phyloP scores from a whole-genome alignment of 2,329 filamentous ascomycete species.

The Elsinoe ampelina region DNA sequence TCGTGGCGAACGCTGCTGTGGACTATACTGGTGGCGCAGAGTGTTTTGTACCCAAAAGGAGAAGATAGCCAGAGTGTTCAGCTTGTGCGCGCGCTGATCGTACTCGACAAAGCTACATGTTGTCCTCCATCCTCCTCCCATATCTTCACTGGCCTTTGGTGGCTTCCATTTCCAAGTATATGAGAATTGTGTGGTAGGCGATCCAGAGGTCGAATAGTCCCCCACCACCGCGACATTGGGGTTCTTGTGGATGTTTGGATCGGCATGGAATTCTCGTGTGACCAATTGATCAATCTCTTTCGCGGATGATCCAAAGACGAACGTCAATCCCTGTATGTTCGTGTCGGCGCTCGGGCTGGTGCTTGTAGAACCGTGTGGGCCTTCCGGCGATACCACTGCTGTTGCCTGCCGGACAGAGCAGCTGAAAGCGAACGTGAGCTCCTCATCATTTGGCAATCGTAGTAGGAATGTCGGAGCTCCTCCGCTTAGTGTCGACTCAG shows the following conservation, averaged over 20 bases:
- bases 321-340: constrained; percentile 78
- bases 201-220: constrained; percentile 78
- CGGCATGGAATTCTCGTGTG: constrained; percentile 89
- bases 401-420: constrained; percentile 59
- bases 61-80: constrained; percentile 84
- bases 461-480: constrained; percentile 65
- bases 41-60: constrained; percentile 82
- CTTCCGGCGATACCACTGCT: constrained; percentile 36
- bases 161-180: constrained; percentile 98
- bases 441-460: constrained; percentile 81
- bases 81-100: constrained; percentile 78
- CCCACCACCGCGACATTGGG: constrained; percentile 92
- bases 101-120: constrained; percentile 97
- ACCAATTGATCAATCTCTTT: constrained; percentile 89
- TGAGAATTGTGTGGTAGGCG: constrained; percentile 73
- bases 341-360: constrained; percentile 54
- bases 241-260: constrained; percentile 96
- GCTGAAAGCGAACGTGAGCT: constrained; percentile 85
- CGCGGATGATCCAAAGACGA: constrained; percentile 75
- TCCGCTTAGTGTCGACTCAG: constrained; percentile 45
- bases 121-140: constrained; percentile 87
- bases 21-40: constrained; percentile 30
- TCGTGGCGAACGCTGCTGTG: constrained; percentile 51
- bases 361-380: constrained; percentile 21
- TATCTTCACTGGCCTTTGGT: constrained; percentile 70